A percentile compares a stretch with the other conserved stretches of the same genome.
These are phyloP conservation scores for Colletotrichum lentis DNA, from an alignment of 2,329 filamentous ascomycete species.

Conservation along the genomic window DNA sequence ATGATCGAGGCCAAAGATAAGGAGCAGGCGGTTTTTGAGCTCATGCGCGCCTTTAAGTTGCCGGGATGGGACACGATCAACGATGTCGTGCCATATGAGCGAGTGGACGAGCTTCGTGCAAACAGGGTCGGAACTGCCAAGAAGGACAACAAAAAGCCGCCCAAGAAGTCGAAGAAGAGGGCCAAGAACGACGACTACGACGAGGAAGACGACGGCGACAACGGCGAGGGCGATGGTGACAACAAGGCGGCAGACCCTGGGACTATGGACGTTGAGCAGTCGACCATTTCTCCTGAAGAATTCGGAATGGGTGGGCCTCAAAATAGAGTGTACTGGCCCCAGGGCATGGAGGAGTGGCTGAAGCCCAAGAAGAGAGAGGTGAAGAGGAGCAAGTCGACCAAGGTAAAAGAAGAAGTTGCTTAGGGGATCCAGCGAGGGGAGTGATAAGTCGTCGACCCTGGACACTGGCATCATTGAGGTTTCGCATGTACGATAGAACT, in stretches of 20 bases:
- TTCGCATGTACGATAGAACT: background rate
- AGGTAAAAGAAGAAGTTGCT: slow-evolving; percentile 39
- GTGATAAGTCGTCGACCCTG: background rate
- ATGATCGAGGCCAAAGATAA: slow-evolving; percentile 99
- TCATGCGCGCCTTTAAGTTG: slow-evolving; percentile 88
- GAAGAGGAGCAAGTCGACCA: slow-evolving; percentile 60
- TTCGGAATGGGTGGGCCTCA: slow-evolving; percentile 87
- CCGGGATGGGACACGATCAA: slow-evolving; percentile 80
- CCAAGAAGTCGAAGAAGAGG: slow-evolving; percentile 48
- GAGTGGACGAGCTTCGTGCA: slow-evolving; percentile 76
- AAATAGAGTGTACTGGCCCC: slow-evolving; percentile 87
- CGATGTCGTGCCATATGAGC: slow-evolving; percentile 78
- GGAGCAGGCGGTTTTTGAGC: slow-evolving; percentile 92
- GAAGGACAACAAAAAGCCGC: slow-evolving; percentile 52
- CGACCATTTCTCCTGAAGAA: slow-evolving; percentile 69
- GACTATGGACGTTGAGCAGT: slow-evolving; percentile 49
- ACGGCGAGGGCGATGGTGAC: no score
- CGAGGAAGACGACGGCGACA: slow-evolving; percentile 48
- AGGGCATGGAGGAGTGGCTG: slow-evolving; percentile 90
- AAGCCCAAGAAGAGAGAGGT: slow-evolving; percentile 77
- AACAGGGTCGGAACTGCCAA: slow-evolving; percentile 53
- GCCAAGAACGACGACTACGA: slow-evolving; percentile 42
- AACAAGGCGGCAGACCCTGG: slow-evolving; percentile 52
- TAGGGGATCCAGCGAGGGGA: slow-evolving; percentile 40
- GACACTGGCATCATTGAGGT: background rate